Evolutionary conservation across 2,329 filamentous ascomycete species (phyloP), one percentile per base, ranked within the genome.

Genomic region (Beauveria sp.): DNA sequence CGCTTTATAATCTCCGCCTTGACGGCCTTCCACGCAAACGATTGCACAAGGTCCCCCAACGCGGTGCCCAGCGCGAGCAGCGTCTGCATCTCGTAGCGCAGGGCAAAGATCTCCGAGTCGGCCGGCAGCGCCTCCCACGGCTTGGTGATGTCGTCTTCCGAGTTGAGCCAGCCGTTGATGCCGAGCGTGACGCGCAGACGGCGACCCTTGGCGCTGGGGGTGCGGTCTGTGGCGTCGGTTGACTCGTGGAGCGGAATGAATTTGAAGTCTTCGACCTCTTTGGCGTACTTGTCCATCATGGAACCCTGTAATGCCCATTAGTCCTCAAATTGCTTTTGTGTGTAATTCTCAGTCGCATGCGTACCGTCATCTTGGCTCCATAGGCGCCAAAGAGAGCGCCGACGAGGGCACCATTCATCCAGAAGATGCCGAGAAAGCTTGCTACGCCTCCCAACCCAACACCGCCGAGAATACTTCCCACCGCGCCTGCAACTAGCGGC

Each of bases 371-470:
- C 67, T 88, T 86, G 0, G 89, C 93, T 3, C 93, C 93, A 67
- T 93, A 96, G 0, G 92, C 93, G 1, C 93, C 93, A 70, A 97
- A 97, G 0, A 97, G 77, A 14, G 90, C 87, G 0, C 93, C 93
- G 0, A 97, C 90, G 3, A 97, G 79, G 1, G 93, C 89, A 0
- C 89, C 86, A 61, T 92, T 96, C 73, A 93, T 90, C 68, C 91
- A 93, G 65, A 96, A 86, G 16, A 93, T 86, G 0, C 93, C 92
- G 3, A 97, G 75, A 67, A 96, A 96, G 47, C 89, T 90, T 3
- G 91, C 92, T 2, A 95, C 89, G 0, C 91, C 90, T 24, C 91
- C 93, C 1, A 96, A 78, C 0, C 93, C 93, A 1, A 96, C 81
- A 0, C 90, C 90, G 16, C 91, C 90, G 84, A 96, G 90, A 2